phyloP scores from a whole-genome alignment of 805 yeast genomes.

The Candida ortonii region DNA sequence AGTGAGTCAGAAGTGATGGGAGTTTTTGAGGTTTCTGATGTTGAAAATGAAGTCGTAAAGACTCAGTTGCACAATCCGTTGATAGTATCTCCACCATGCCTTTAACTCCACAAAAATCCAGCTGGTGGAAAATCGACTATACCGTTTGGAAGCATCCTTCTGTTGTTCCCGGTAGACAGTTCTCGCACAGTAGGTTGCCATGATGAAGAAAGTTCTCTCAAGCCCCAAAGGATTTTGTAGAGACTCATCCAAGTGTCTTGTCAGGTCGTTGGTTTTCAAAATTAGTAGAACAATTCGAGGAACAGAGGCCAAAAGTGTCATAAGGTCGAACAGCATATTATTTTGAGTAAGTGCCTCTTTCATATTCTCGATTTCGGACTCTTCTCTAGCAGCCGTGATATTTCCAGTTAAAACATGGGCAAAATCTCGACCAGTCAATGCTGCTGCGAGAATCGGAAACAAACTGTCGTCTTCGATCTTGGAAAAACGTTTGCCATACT shows the following conservation, averaged over 20 bases:
- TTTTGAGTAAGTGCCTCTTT: constrained; percentile 57
- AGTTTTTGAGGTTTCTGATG: too few relatives aligned
- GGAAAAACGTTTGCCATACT: constrained; percentile 76
- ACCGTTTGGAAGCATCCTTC: constrained; percentile 6
- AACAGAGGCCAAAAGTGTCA: constrained; percentile 72
- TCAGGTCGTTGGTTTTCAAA: constrained; percentile 89
- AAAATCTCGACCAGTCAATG: constrained; percentile 91
- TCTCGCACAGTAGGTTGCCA: constrained; percentile 86
- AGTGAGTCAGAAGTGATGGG: too few relatives aligned
- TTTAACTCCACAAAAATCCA: constrained; percentile 28
- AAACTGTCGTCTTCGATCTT: constrained; percentile 73
- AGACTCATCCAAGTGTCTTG: constrained; percentile 83
- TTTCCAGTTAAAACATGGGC: constrained; percentile 69
- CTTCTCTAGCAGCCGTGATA: constrained; percentile 50
- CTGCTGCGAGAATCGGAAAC: constrained; percentile 84
- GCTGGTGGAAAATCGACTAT: constrained; percentile 17
- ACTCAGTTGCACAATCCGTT: constrained; percentile 31
- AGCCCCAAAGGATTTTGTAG: constrained; percentile 81
- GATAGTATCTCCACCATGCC: constrained; percentile 34
- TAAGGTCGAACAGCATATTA: constrained; percentile 67
- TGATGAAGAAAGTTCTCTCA: constrained; percentile 79
- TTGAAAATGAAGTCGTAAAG: constrained; percentile 33
- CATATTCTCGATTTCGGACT: constrained; percentile 67
- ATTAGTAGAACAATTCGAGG: constrained; percentile 86
- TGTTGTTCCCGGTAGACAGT: constrained; percentile 68